Conservation (phyloP, 768 basidiomycete genomes). For the Pleurotus sapidus region DNA sequence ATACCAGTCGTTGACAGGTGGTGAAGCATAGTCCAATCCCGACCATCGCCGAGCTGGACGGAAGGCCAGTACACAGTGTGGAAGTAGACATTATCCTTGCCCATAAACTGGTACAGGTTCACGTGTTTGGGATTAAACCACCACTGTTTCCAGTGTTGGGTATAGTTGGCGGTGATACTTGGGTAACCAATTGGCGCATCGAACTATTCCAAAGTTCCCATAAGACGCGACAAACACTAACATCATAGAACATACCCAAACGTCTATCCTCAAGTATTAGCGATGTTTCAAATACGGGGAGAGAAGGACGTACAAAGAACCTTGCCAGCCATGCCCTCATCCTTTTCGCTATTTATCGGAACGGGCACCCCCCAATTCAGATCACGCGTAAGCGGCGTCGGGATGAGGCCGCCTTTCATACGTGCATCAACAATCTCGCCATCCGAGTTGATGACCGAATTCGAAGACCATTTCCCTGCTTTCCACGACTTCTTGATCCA, state of each 20-base stretch:
- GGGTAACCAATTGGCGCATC: conserved; percentile 97
- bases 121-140: conserved; percentile 94
- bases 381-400: conserved; percentile 92
- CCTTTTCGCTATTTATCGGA: conserved; percentile 73
- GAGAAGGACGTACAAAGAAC: conserved; percentile 77
- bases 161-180: conserved; percentile 95
- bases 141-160: conserved; percentile 93
- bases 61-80: conserved; percentile 95
- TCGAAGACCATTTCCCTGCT: conserved; percentile 89
- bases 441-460: conserved; percentile 85
- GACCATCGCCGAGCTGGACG: conserved; percentile 83
- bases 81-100: conserved; percentile 99
- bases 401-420: conserved; percentile 78
- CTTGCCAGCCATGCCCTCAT: conserved; percentile 86
- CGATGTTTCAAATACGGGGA: background rate
- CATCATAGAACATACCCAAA: conserved; percentile 68
- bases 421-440: conserved; percentile 90
- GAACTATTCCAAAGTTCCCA: conserved; percentile 51
- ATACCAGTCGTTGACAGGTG: conserved; percentile 93
- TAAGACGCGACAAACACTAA: too few relatives aligned
- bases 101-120: conserved; percentile 97
- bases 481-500: conserved; percentile 84
- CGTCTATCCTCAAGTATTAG: conserved; percentile 53
- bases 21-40: conserved; percentile 91
- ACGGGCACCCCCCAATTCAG: conserved; percentile 96